Evolutionary conservation across 176 grass and related monocot species (phyloP), one percentile per base, ranked within the genome.

Genomic region (Bolboschoenus planiculmis): DNA sequence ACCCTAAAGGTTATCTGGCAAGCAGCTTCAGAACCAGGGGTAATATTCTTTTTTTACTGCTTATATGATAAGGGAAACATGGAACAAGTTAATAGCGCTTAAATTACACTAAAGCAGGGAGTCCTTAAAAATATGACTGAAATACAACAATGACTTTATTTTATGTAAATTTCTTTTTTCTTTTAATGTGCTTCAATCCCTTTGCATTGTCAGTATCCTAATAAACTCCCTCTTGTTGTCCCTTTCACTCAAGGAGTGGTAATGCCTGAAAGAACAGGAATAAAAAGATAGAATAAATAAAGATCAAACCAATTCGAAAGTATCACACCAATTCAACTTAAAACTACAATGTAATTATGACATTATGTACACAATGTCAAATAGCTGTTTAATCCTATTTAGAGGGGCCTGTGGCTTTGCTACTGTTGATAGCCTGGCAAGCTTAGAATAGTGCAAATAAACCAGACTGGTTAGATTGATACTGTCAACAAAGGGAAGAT

Each of bases 221-320:
- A 68, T 68, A n/a, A 37, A n/a, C 65, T 40, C 29, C 7, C 18
- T 11, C 5, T 63, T 14, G 8, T 27, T 63, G 10, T 63, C 26
- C 26, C 44, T 51, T 70, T 24, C 42, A 31, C 2, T 76, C 10
- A 76, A 51, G 72, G 72, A 76, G 44, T 51, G 27, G 72, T 51
- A 44, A 76, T 76, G 23, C 72, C 72, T 76, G 72, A 76, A 51
- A 76, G 14, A 76, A 76, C 46, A 76, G 24, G 20, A 74, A 47
- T 13, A 29, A 51, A 16, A 50, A 18, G 24, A 30, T 33, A 16
- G 7, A 46, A 46, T 30, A 18, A 72, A 46, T 51, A 8, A 20
- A 74, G 39, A 29, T 24, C 21, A 27, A 46, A 73, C 21, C 21
- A 26, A 24, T 11, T 14, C 35, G 31, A 72, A 23, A 46, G n/a